Evolutionary conservation across 371 early-diverging fungal species (phyloP), one percentile per base, ranked within the genome.

Genomic region (Syncephalis fuscata): DNA sequence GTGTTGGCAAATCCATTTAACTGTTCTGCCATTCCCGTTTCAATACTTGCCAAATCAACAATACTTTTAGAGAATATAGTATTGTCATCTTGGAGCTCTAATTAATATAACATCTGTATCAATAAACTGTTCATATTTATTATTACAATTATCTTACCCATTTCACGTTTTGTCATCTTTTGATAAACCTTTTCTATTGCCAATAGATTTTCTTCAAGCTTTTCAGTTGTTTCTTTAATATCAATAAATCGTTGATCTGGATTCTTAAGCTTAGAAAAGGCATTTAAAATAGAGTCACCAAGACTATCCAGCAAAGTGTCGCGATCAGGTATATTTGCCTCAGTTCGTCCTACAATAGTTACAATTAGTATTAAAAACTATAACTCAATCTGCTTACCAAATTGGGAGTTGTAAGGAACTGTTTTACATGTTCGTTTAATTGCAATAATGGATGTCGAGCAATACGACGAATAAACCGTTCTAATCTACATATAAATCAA

Each of bases 401-500:
- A 49, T 90, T 85, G 23, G 68, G 66, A 3, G 82, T 73, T 54
- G 86, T 84, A 49, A 94, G 60, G 62, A 96, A 94, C 57, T 76
- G 70, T 20, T 71, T 64, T 46, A 92, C 68, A 22, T 73, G 63
- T 27, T 75, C 68, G 44, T 82, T 73, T 23, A 55, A 54, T 45
- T 82, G 80, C 42, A 94, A 60, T 9, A 74, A 67, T n/a, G 94
- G 94, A 61, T 94, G 97, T n/a, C 81, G 67, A 3, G 80, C 71
- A 41, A 92, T 65, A 24, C 94, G 78, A 40, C 76, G 64, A 37
- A 93, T 55, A 55, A 89, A 92, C 50, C 84, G 66, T 61, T 84
- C 78, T 48, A 88, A 55, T 43, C 80, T 76, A 46, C 54, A 11
- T 16, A 38, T 22, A 26, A 45, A 17, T 26, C 19, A 46, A 21